A percentile compares a stretch with the other conserved stretches of the same genome.
Evolutionary conservation across 192 early-diverging fungal genomes (phyloP).

Genomic region (Cetraspora pellucida): DNA sequence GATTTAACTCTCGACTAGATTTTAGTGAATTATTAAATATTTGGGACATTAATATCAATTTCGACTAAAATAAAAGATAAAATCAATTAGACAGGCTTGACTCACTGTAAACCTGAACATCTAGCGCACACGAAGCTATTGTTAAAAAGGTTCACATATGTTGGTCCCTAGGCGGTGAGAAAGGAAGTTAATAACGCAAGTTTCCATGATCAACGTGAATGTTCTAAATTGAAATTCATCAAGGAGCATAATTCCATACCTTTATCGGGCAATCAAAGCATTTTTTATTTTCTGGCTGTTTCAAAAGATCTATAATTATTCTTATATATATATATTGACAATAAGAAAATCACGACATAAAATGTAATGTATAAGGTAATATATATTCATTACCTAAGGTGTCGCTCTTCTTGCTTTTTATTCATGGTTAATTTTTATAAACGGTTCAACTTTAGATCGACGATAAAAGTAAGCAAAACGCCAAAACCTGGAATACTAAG

Average conservation of each 20-base stretch:
- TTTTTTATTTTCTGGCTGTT: constrained; percentile 54
- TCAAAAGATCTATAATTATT: constrained; percentile 44
- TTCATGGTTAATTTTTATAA: no score
- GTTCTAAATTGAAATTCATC: background rate
- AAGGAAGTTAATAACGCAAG: background rate
- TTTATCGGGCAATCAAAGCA: constrained; percentile 58
- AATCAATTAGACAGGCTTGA: background rate
- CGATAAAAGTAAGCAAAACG: no score
- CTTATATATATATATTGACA: constrained; percentile 9
- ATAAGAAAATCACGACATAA: no score
- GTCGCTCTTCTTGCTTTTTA: no score
- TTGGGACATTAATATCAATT: background rate
- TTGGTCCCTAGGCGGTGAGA: constrained; percentile 48
- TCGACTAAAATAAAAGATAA: background rate
- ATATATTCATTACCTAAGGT: no score
- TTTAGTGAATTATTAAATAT: no score
- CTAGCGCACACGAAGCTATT: constrained; percentile 57
- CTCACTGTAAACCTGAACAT: constrained; percentile 62
- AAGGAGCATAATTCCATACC: constrained; percentile 34
- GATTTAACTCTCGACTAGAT: constrained; percentile 33
- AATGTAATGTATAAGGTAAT: no score
- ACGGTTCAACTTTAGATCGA: no score
- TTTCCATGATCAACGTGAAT: no score
- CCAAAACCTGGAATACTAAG: no score
- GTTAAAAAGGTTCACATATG: constrained; percentile 57